Base-by-base conservation (phyloP, 73 alveolate species). In the Paramecium tetraurelia region DNA sequence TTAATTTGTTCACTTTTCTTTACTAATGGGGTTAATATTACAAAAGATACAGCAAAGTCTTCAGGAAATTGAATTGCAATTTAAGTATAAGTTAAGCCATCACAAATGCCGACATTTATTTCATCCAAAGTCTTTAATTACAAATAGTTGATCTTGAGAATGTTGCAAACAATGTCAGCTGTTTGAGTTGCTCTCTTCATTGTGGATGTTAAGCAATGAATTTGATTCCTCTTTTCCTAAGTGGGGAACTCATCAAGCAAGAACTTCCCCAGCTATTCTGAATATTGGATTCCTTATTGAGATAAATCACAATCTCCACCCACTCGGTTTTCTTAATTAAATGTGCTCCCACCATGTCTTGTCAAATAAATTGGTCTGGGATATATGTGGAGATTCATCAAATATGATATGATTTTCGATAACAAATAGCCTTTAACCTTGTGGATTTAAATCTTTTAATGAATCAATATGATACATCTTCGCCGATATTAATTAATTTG, bases 101-200 rank as follows among this genome's bases (percentile, higher is more conserved):
- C 98, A 29, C 98, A 95, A 5, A 94, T 44, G 5, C 98, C 98
- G 0, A 93, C 98, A 68, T 93, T 86, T 57, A 95, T 95, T 87
- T 95, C 98, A 86, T 95, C 98, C 12, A 95, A 85, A 44, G 95
- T 93, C 38, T 94, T 92, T 58, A 50, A 36, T 72, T 31, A 48
- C 35, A 92, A 88, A 57, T 27, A 86, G 29, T 53, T 86, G n/a
- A 69, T 70, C 11, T 85, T 59, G 6, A 93, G 38, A n/a, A 59
- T 85, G 5, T 92, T 68, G 31, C 76, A 31, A 11, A 85, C 68
- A 33, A 46, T 35, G 5, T 57, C 31, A 38, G 92, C 41, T 36
- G 96, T 93, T 5, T 87, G 94, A 21, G 58, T 63, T 7, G 96
- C 92, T n/a, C 96, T 43, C 22, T 36, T 33, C 92, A 93, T 48